Conservation (phyloP, 306 rosid genomes). For the Bauhinia variegata region DNA sequence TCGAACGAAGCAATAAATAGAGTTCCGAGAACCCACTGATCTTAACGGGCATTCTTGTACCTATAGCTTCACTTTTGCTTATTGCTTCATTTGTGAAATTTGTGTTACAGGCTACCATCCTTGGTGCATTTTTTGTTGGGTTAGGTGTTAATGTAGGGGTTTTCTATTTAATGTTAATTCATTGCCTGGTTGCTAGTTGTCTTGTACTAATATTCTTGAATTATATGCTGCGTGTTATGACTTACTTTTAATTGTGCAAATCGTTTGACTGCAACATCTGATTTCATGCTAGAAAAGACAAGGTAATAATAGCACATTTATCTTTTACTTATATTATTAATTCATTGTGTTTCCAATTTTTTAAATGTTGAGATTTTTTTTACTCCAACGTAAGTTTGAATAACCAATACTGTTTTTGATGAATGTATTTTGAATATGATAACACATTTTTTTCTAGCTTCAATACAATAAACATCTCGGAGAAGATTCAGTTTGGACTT, state of each 20-base stretch:
- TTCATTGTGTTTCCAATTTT: not conserved
- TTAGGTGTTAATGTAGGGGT: not conserved
- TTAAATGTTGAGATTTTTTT: not conserved
- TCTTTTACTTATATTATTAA: not conserved
- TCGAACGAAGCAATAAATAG: conserved; percentile 25
- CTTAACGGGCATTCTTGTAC: conserved; percentile 18
- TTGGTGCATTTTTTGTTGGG: conserved; percentile 12
- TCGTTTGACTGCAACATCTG: not conserved
- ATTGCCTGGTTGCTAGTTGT: not conserved
- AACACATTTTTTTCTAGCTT: conserved; percentile 8
- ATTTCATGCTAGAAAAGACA: not conserved
- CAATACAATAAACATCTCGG: not conserved
- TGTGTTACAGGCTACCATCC: not conserved
- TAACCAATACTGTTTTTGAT: not conserved
- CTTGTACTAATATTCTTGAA: not conserved
- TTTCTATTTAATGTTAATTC: not conserved
- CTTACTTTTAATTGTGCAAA: not conserved
- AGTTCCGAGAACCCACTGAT: conserved; percentile 29
- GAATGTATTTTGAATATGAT: conserved; percentile 24
- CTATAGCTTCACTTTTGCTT: too few relatives aligned
- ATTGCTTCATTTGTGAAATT: not conserved
- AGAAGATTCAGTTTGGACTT: too few relatives aligned
- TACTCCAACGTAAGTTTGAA: not conserved
- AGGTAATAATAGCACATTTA: not conserved
- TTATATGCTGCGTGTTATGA: not conserved